Evolutionary conservation across 202 grass and related monocot genomes (phyloP), one percentile per base, ranked within the genome.

Genomic region (Elaeis oleifera): DNA sequence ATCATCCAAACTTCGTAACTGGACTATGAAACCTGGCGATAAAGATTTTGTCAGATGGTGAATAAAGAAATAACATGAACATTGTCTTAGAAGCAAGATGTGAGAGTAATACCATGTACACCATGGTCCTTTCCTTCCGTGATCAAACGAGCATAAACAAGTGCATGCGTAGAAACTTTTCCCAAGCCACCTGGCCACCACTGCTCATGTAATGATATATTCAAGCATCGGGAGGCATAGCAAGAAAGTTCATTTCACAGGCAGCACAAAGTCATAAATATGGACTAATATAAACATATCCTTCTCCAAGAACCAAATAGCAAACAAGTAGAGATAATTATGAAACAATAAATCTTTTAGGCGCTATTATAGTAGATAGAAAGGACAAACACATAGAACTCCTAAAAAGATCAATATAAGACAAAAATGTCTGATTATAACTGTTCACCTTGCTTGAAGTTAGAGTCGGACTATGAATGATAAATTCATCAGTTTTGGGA

Each of bases 111-210:
- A 97, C 94, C 94, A 81, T 97, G 85, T 56, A 97, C 81, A 17
- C 94, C 82, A 29, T 97, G 76, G 66, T 97, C 94, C 70, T 97
- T 97, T 70, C 84, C 84, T 64, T 86, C 79, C 16, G 77, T 92
- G 67, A 97, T 92, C 27, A 97, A 69, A 56, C 94, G 80, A 60
- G 94, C 94, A 67, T 92, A 97, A 24, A 97, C 84, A 6, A 97
- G 51, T 61, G 84, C 94, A 86, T 97, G 94, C 28, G 94, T 97
- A 71, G 94, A 97, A 53, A 68, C 77, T 81, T 97, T 97, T 18
- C 94, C 94, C 73, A 97, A 72, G 59, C 94, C 94, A 77, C 94
- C 88, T 73, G 94, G 94, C 94, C 94, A 97, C 88, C 94, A 97
- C 94, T 97, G 79, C 50, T 74, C 56, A 85, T 20, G 21, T 13